Evolutionary conservation across 257 asterid species (phyloP), one percentile per base, ranked within the genome.

Genomic region (Nicotiana knightiana): DNA sequence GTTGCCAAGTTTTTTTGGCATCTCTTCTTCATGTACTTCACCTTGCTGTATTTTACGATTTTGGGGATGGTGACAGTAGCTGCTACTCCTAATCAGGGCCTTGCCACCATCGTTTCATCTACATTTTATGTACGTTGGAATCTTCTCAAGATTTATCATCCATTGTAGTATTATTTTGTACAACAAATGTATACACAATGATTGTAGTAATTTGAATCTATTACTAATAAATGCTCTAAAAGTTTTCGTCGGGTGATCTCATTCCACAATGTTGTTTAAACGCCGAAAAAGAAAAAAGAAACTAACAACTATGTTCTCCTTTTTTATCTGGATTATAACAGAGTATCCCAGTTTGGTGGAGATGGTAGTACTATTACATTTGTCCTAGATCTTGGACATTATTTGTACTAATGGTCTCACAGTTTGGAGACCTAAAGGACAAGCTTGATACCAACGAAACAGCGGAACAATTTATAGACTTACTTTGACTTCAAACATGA

Each of bases 301-400:
- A 65, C 68, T 11, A 26, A 9, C 33, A 5, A 63, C 70, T 64
- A 64, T 28, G 2, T 30, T 63, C 68, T 63, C 39, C 28, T 13
- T 32, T 65, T 28, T 64, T 7, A 13, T 30, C n/a, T 65, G 21
- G 71, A 35, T 51, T 6, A 39, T 78, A 46, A 70, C 88, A 89
- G 90, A 85, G 87, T 13, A 87, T 86, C 21, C 92, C 90, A 13
- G 82, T 89, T 59, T 89, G 90, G 92, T 87, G 89, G 92, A 87
- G 87, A 67, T 89, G 92, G 92, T 84, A 84, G 24, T 21, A 21
- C 86, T 87, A 80, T 46, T 86, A 84, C 24, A 37, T 82, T 1
- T 87, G 85, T 73, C 92, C 92, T 1, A 76, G 86, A 9, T 32
- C 87, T 11, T 87, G 90, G 89, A 87, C 90, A 68, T 63, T 89